A percentile compares a stretch with the other conserved stretches of the same genome.
Evolutionary conservation across 768 basidiomycete genomes (phyloP).

Genomic region (Butyriboletus loyo): DNA sequence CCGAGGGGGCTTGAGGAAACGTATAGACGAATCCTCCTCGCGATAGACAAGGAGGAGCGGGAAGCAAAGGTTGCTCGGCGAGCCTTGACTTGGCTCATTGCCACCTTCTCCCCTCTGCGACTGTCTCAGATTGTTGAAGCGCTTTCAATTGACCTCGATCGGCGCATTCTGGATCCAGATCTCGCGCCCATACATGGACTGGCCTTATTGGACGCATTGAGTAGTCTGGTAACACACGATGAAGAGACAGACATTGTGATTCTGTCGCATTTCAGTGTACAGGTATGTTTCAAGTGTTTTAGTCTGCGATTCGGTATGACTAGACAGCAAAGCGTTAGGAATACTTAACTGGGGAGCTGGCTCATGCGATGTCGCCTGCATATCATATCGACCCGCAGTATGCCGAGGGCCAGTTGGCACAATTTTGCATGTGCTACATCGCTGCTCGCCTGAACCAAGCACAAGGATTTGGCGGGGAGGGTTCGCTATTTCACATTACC

Average conservation of each 20-base stretch:
- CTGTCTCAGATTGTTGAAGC: not conserved
- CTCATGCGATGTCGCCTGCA: not conserved
- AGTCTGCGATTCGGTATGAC: not conserved
- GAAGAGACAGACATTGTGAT: not conserved
- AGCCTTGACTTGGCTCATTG: not conserved
- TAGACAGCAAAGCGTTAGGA: not conserved
- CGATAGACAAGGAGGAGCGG: not conserved
- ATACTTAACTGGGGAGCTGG: not conserved
- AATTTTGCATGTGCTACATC: not conserved
- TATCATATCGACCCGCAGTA: not conserved
- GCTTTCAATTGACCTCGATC: not conserved
- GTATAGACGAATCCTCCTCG: not conserved
- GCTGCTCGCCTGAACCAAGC: not conserved
- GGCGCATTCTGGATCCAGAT: not conserved
- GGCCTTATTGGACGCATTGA: not conserved
- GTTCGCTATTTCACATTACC: not conserved
- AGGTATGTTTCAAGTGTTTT: not conserved
- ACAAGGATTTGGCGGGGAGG: not conserved
- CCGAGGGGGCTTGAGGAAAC: not conserved
- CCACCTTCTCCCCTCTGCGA: not conserved
- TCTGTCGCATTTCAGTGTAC: not conserved
- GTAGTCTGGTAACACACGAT: not conserved
- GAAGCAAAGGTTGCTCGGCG: not conserved
- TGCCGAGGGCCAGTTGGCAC: not conserved
- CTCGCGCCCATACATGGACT: not conserved